These are phyloP conservation scores for Begonia fuchsioides DNA, from an alignment of 306 rosid genomes.

Conservation along the genomic window DNA sequence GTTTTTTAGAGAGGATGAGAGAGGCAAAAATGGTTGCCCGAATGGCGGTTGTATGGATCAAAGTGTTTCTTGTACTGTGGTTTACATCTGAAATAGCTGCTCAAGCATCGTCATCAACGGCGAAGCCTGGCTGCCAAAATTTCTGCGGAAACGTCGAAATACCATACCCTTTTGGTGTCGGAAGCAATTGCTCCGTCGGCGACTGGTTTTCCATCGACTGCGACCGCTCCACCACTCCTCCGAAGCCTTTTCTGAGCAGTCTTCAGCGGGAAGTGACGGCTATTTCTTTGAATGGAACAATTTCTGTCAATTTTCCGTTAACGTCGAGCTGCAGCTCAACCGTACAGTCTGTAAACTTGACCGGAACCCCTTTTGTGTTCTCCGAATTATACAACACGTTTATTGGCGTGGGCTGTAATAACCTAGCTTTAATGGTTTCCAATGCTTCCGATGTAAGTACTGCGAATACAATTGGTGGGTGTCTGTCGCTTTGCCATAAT, in stretches of 20 bases:
- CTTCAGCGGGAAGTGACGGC: background rate
- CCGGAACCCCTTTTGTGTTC: background rate
- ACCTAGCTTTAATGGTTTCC: background rate
- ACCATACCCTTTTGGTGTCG: constrained; percentile 34
- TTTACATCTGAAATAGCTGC: background rate
- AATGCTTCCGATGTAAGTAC: background rate
- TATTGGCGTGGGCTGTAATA: background rate
- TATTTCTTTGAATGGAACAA: background rate
- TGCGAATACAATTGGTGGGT: background rate
- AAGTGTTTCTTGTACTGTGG: background rate
- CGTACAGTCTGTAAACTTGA: background rate
- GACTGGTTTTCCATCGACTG: constrained; percentile 28
- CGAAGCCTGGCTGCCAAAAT: constrained; percentile 11
- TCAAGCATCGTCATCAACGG: background rate
- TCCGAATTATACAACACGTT: background rate
- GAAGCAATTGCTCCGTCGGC: constrained; percentile 5
- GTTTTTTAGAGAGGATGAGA: too few species aligned
- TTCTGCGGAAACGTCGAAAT: constrained; percentile 13
- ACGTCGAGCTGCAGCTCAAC: background rate
- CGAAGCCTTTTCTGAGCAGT: constrained; percentile 4
- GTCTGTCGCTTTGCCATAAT: background rate
- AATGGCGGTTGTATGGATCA: background rate
- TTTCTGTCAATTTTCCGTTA: background rate
- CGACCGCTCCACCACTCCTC: background rate
- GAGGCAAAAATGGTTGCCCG: too few species aligned